These are phyloP conservation scores for Phytopythium chamaehyphon DNA, from an alignment of 352 stramenopile genomes.

Conservation along the genomic window DNA sequence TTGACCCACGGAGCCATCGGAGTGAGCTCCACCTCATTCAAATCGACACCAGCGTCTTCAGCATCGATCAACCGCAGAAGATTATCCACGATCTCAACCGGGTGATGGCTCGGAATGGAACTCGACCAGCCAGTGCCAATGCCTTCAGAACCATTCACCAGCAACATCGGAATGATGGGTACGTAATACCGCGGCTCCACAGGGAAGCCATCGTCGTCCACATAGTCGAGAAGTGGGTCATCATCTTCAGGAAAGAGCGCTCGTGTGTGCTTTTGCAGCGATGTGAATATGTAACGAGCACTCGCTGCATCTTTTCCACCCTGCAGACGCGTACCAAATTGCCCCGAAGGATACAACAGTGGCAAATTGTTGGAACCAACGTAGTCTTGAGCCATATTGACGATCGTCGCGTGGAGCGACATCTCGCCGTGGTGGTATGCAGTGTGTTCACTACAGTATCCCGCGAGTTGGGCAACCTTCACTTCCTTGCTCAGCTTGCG, in stretches of 20 bases:
- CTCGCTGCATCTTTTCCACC: constrained; percentile 98
- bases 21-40: constrained; percentile 24
- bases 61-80: constrained; percentile 79
- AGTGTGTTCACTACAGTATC: constrained; percentile 96
- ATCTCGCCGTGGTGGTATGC: constrained; percentile 99
- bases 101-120: constrained; percentile 94
- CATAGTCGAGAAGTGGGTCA: constrained; percentile 94
- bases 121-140: constrained; percentile 99
- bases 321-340: constrained; percentile 99
- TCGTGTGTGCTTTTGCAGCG: constrained; percentile 94
- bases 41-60: constrained; percentile 38
- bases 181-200: constrained; percentile 99
- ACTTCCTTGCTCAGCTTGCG: constrained; percentile 98
- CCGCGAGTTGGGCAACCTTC: constrained; percentile 99
- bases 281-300: constrained; percentile 99
- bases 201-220: constrained; percentile 96
- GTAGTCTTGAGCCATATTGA: constrained; percentile 99
- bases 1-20: constrained; percentile 94
- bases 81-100: constrained; percentile 95
- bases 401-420: constrained; percentile 97
- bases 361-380: constrained; percentile 99
- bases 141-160: constrained; percentile 98
- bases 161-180: constrained; percentile 93
- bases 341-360: constrained; percentile 94
- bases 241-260: constrained; percentile 98